These are phyloP conservation scores for Gnetum montanum DNA, from an alignment of 75 land plant genomes.

Conservation along the genomic window DNA sequence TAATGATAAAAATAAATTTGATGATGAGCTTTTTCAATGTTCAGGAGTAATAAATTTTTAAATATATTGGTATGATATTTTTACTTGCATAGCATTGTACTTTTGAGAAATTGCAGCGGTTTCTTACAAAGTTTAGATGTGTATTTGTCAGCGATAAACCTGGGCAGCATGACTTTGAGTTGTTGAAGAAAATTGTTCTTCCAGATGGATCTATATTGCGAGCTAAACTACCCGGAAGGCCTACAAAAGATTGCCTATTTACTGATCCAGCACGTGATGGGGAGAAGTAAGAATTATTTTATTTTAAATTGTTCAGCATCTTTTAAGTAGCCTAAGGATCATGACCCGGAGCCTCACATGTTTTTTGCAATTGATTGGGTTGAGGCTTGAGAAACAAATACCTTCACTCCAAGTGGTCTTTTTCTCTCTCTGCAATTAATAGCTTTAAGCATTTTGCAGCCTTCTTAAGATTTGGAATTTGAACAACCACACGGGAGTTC, in stretches of 20 bases:
- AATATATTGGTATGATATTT: too few species aligned
- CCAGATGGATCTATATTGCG: constrained; percentile 79
- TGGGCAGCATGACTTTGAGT: constrained; percentile 62
- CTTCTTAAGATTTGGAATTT: constrained; percentile 80
- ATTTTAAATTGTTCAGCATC: too few species aligned
- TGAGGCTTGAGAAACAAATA: not conserved
- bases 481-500: constrained; percentile 62
- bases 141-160: constrained; percentile 75
- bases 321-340: too few species aligned
- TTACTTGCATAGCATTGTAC: too few species aligned
- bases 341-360: too few species aligned
- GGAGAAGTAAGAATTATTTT: constrained; percentile 48
- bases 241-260: constrained; percentile 81
- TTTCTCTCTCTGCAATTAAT: not conserved
- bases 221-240: constrained; percentile 78
- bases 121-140: too few species aligned
- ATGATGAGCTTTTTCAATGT: not conserved
- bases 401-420: too few species aligned
- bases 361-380: too few species aligned
- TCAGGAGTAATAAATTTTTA: not conserved
- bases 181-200: constrained; percentile 70
- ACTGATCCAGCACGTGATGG: constrained; percentile 81
- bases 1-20: not conserved
- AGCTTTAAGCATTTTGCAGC: constrained; percentile 25
- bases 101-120: too few species aligned